Evolutionary conservation across 768 basidiomycete species (phyloP), one percentile per base, ranked within the genome.

Genomic region (Lentinus brumalis): DNA sequence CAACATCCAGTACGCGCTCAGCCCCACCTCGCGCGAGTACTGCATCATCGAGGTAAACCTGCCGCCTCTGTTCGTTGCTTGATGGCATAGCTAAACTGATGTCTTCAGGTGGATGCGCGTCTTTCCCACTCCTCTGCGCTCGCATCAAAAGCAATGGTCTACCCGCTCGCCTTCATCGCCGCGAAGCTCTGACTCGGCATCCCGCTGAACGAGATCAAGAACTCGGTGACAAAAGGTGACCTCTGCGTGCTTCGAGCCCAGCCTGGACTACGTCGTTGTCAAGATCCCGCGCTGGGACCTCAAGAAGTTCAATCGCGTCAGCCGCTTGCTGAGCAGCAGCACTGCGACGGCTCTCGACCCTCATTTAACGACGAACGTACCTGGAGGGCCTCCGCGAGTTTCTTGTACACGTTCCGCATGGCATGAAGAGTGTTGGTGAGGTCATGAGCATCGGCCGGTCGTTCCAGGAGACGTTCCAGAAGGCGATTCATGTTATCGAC

Each of bases 251-350:
- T 99, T 99, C 74, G 96, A 99, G 77, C 97, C 96, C 6, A 92
- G 90, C 67, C 82, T 99, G 78, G 96, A 99, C 74, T 99, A 99
- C 73, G 86, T 90, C 58, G 95, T 98, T 47, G 96, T 98, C 72
- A 98, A 99, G 81, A 97, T 99, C 69, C 96, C 96, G 57, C 90
- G 96, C 65, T 99, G 96, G 96, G 97, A 99, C 76, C 79, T 98
- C 71, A 96, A 96, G 77, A 99, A 99, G 83, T 99, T 99, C 79
- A 94, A 69, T 69, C 87, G 96, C 49, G 96, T 99, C 69, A 95
- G 92, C 73, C 85, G 90, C 60, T 81, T 92, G 42, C 79, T 99
- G 51, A 94, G 93, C 75, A 93, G 91, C 67, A 94, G 92, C 76
- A 98, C n/a, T n/a, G 35, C 35, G 35, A 7, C 30, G 14, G 16